Base-by-base conservation (phyloP, 2,329 filamentous ascomycete species). In the Diplodia sapinea region DNA sequence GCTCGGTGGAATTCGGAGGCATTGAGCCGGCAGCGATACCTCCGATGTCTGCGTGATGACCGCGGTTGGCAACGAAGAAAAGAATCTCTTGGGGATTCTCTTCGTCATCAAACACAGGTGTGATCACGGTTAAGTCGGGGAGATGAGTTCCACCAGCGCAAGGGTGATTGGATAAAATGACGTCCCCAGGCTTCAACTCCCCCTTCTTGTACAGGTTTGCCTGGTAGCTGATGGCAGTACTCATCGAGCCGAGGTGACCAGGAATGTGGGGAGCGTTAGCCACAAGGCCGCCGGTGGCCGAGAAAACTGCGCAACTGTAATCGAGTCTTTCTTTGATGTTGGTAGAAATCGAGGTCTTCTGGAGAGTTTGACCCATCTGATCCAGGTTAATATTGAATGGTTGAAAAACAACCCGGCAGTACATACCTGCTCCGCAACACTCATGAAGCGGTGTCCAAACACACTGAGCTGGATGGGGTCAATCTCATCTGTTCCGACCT, bases 1-100 rank as follows among this genome's bases (percentile, higher is more conserved):
- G 72, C 61, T 82, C 80, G 0, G 78, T 82, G 3, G 79, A 82
- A 29, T 81, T 82, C 2, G 78, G 78, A 78, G 77, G 79, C 0
- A 74, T 75, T 0, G 74, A 73, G 0, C 71, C 68, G 8, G 54
- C 66, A n/a, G 64, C 54, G 4, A 77, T 73, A 33, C 74, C 74
- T 40, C 74, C 74, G 51, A 76, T 76, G 26, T 76, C 74, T 8
- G 69, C 69, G 43, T 76, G 74, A 59, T 76, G 74, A 2, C 74
- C 74, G n/a, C 74, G 67, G 1, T 72, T 73, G 12, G 74, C 74
- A 4, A 70, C 70, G 57, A 73, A 76, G 69, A 76, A 75, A 23
- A 73, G 73, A 11, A 68, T 68, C 11, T 75, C 68, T 4, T 69
- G 69, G 4, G 64, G 64, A 2, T 66, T 66, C 31, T 66, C 33